Evolutionary conservation across 2,329 filamentous ascomycete species (phyloP), one percentile per base, ranked within the genome.

Genomic region (Teratosphaeria nubilosa): DNA sequence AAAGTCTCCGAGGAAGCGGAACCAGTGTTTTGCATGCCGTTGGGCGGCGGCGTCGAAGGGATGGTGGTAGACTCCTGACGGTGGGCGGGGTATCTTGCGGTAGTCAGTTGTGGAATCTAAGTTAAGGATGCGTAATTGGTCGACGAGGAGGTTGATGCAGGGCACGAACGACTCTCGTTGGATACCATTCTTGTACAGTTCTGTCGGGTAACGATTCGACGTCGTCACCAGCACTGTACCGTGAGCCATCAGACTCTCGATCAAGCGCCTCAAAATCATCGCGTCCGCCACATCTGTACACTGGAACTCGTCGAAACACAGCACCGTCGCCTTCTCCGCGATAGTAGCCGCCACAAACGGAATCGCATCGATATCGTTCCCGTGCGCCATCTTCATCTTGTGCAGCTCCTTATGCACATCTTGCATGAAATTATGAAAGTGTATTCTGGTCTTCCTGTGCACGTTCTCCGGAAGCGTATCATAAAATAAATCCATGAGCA

Each of bases 341-440:
- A 99, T 94, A 69, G 94, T 87, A n/a, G 92, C 94, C 1, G 92
- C 92, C 20, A 97, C 87, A 70, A 95, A 94, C 0, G 92, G 92
- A 51, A 97, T 83, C 0, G 85, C 90, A 73, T 99, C 94, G 45
- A 96, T 82, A 65, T 96, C 91, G 70, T 86, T 91, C 31, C 94
- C 94, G 72, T 95, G 84, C 66, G 86, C 77, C 82, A 94, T 87
- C 77, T 96, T 96, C 75, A 95, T 86, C 70, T 84, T 85, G 77
- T 97, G 94, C 67, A 97, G 77, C 60, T 92, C 82, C 73, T 87
- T 90, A 76, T 99, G 94, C 54, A 97, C 87, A 73, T 95, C 89
- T 74, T 97, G 94, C 94, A 99, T 99, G 78, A 99, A 99, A 73
- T 96, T 96, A 78, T 97, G 91, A 75, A 99, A 99, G 77, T 99